A percentile compares a stretch with the other conserved stretches of the same genome.
Conservation (phyloP, 208 protist species). For the Naegleria gruberi region DNA sequence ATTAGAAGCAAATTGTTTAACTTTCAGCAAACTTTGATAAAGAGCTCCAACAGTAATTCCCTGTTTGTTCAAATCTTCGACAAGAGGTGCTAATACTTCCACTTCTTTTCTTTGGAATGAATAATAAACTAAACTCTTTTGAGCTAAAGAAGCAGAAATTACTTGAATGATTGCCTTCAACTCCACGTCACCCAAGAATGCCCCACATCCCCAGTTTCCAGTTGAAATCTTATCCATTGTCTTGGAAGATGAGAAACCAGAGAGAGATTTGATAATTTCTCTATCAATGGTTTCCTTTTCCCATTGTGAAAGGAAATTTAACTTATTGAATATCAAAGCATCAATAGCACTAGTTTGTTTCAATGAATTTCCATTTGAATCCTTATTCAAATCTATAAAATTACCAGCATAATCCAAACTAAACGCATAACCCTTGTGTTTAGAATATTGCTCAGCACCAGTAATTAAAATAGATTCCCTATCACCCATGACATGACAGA, state of each 20-base stretch:
- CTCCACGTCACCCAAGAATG: constrained; percentile 22
- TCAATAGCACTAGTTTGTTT: not conserved
- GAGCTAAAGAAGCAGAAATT: constrained; percentile 56
- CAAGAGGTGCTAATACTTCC: not conserved
- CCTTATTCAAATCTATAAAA: not conserved
- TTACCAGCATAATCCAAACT: not conserved
- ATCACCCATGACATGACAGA: not conserved
- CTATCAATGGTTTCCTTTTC: constrained; percentile 36
- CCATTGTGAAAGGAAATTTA: constrained; percentile 45
- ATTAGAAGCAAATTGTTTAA: not conserved
- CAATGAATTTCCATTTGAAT: not conserved
- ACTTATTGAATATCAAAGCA: not conserved
- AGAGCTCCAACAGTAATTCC: not conserved
- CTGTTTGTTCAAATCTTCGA: not conserved
- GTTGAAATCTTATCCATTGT: constrained; percentile 47
- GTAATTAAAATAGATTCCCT: not conserved
- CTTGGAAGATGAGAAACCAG: constrained; percentile 42
- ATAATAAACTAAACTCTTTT: not conserved
- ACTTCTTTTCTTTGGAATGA: not conserved
- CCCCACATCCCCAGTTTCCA: constrained; percentile 60
- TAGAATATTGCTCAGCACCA: not conserved
- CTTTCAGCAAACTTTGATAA: not conserved
- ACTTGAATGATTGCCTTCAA: constrained; percentile 73
- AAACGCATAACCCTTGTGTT: not conserved
- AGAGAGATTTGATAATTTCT: constrained; percentile 69